These are phyloP conservation scores for Xylaria sp. DNA, from an alignment of 495 filamentous ascomycete genomes.

Conservation along the genomic window DNA sequence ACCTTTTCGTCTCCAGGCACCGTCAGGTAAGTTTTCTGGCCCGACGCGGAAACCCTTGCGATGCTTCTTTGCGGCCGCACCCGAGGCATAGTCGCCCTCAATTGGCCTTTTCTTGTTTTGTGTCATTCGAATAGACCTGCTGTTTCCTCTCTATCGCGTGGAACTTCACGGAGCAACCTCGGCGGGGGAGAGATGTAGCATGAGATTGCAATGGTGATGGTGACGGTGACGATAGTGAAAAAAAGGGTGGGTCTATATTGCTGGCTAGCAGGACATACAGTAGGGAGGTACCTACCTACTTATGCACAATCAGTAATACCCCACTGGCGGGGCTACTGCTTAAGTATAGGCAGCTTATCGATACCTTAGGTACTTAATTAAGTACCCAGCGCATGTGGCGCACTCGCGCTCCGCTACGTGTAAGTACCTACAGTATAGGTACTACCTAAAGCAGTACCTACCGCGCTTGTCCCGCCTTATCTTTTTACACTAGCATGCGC, in stretches of 20 bases:
- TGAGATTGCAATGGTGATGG: not conserved
- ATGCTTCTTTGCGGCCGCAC: constrained; percentile 53
- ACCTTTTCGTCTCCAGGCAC: constrained; percentile 91
- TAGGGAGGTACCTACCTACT: too few relatives aligned
- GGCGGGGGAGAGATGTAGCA: not conserved
- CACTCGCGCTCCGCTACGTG: not conserved
- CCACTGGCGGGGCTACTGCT: too few relatives aligned
- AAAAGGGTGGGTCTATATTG: not conserved
- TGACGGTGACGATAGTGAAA: constrained; percentile 1
- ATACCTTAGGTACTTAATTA: too few relatives aligned
- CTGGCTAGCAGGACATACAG: too few relatives aligned
- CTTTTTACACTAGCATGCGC: too few relatives aligned
- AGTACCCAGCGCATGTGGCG: too few relatives aligned
- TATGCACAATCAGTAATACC: too few relatives aligned
- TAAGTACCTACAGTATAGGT: not conserved
- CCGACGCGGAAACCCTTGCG: constrained; percentile 72
- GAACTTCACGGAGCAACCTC: not conserved
- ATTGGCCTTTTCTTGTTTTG: constrained; percentile 60
- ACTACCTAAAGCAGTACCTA: not conserved
- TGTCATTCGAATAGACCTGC: constrained; percentile 58
- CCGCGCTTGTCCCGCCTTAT: constrained; percentile 8
- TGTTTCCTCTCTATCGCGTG: not conserved
- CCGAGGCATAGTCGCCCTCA: constrained; percentile 52
- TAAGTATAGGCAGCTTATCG: too few relatives aligned
- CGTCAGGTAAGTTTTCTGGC: constrained; percentile 92